Percentiles rank a stretch among this genome's conserved stretches.
These are phyloP conservation scores for Stagonosporopsis rhizophila DNA, from an alignment of 2,329 filamentous ascomycete species.

Conservation along the genomic window DNA sequence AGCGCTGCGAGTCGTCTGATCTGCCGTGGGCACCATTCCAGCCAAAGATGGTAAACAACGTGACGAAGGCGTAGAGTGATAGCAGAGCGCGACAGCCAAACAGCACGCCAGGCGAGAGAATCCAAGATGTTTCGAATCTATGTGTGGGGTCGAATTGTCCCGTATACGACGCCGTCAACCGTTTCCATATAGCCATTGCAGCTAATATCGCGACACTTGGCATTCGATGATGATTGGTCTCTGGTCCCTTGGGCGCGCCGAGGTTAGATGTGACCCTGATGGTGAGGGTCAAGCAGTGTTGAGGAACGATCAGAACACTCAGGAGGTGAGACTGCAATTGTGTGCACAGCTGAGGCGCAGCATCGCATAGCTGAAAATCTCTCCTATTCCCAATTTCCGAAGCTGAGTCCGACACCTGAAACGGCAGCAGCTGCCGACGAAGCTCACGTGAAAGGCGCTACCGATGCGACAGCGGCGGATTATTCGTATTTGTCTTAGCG, in stretches of 20 bases:
- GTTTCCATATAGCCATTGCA: slow-evolving; percentile 38
- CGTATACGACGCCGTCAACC: slow-evolving; percentile 35
- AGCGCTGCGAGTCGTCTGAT: slow-evolving; percentile 54
- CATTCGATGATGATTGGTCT: slow-evolving; percentile 6
- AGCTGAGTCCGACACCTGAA: slow-evolving; percentile 16
- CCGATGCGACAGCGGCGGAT: slow-evolving; percentile 11
- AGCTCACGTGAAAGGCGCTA: slow-evolving; percentile 19
- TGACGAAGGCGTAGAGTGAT: slow-evolving; percentile 71
- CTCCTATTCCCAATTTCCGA: slow-evolving; percentile 17
- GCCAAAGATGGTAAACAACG: slow-evolving; percentile 72
- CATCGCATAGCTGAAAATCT: slow-evolving; percentile 16
- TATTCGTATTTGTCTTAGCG: slow-evolving; percentile 1
- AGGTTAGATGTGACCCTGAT: slow-evolving; percentile 1
- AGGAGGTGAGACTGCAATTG: slow-evolving; percentile 9
- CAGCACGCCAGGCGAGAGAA: slow-evolving; percentile 71
- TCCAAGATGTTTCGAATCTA: slow-evolving; percentile 82
- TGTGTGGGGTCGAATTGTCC: slow-evolving; percentile 57
- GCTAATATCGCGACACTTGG: slow-evolving; percentile 15
- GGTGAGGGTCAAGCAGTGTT: background rate
- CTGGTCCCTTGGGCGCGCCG: background rate
- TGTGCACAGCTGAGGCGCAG: slow-evolving; percentile 16
- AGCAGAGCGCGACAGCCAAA: slow-evolving; percentile 62
- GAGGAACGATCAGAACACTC: background rate
- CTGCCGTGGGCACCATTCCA: slow-evolving; percentile 66
- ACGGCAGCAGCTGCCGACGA: slow-evolving; percentile 14